Evolutionary conservation across 148 eudicot genomes (phyloP).

Genomic region (Camellia lanceoleosa): DNA sequence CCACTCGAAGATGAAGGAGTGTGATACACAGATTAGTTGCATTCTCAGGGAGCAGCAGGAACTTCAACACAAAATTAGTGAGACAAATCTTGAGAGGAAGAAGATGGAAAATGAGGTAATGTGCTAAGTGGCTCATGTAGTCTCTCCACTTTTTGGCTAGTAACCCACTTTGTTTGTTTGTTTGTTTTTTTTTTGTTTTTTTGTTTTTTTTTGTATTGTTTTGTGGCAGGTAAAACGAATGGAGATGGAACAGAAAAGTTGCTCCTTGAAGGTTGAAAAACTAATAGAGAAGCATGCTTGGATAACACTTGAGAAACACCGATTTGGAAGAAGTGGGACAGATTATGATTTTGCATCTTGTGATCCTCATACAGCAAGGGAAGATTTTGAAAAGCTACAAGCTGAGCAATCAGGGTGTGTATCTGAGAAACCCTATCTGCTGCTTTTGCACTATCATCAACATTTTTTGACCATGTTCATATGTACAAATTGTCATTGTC

Average conservation of each 20-base stretch:
- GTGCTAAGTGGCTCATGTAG: neutral
- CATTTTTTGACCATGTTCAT: too few species aligned
- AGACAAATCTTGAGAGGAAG: slow-evolving; percentile 72
- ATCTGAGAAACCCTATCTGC: neutral
- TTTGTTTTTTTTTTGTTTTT: too few species aligned
- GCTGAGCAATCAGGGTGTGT: slow-evolving; percentile 72
- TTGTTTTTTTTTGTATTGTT: neutral
- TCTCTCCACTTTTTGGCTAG: neutral
- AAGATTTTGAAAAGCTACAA: slow-evolving; percentile 69
- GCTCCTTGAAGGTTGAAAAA: slow-evolving; percentile 74
- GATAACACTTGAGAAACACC: slow-evolving; percentile 94
- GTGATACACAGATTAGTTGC: slow-evolving; percentile 74
- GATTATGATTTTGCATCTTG: slow-evolving; percentile 85
- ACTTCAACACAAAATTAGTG: slow-evolving; percentile 63
- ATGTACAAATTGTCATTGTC: too few species aligned
- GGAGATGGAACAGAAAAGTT: slow-evolving; percentile 82
- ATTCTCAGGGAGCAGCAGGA: slow-evolving; percentile 73
- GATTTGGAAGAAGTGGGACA: slow-evolving; percentile 84
- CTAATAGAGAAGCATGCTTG: slow-evolving; percentile 85
- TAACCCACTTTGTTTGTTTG: too few species aligned
- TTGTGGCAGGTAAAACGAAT: slow-evolving; percentile 73
- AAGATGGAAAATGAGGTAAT: slow-evolving; percentile 93
- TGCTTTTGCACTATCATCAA: neutral
- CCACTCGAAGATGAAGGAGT: slow-evolving; percentile 73
- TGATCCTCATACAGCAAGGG: slow-evolving; percentile 71